Evolutionary conservation across 139 green algal species (phyloP), one percentile per base, ranked within the genome.

Genomic region (Marvania coccoides): DNA sequence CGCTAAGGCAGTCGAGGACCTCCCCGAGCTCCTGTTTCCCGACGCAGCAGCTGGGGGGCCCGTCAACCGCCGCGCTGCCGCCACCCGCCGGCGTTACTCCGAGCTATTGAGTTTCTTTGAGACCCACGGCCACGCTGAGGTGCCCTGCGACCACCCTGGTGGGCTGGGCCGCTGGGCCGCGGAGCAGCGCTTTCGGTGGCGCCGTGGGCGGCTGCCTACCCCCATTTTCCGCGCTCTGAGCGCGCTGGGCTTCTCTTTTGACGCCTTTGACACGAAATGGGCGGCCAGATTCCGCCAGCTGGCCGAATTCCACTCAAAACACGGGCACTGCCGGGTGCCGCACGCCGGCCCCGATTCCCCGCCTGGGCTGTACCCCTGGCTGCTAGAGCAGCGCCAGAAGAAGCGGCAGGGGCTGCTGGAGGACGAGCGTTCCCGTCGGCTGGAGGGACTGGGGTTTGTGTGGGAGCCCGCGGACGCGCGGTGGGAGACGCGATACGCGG

Each of bases 311-410:
- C 69, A 76, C 31, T 76, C 69, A 7, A 14, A 36, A 29, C 30
- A 72, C 30, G 69, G 69, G 15, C 69, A 76, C 38, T 66, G 48
- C 47, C 30, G 24, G 31, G n/a, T 76, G n/a, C 61, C 48, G 0
- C n/a, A 34, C 10, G 42, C 23, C 15, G 15, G 42, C 54, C 42
- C 42, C 19, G 24, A 56, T 23, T n/a, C 42, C 26, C 26, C 15
- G 4, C 47, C 61, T 4, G 69, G 61, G 19, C 48, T 76, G 7
- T 35, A 64, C 37, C 12, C 19, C 14, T 76, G 69, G 69, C 19
- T 64, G 35, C 37, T 58, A 12, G 10, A 58, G 29, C 69, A 76
- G 39, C 48, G 31, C 14, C 61, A 66, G 9, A 36, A 24, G 34
- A 51, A 13, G 58, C 28, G 29, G 33, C 34, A 61, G 37, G 69